Evolutionary conservation across 352 stramenopile species (phyloP), one percentile per base, ranked within the genome.

Genomic region (Phytopythium delawarense): DNA sequence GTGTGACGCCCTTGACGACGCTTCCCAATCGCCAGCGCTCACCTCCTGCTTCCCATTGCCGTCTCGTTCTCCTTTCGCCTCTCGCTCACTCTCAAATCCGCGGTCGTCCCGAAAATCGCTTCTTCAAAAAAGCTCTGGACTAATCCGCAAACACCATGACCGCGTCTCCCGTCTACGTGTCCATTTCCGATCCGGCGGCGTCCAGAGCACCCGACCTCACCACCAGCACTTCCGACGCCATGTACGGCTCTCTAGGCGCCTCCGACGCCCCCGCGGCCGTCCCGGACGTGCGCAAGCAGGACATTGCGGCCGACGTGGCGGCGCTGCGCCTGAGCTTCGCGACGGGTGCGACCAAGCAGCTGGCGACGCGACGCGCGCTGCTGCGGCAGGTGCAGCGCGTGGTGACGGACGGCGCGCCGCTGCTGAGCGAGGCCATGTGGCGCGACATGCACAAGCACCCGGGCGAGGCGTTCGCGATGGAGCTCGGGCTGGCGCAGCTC

Each of bases 361-460:
- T 88, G 20, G 46, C 63, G 21, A 69, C 63, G 40, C 78, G 85
- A 20, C 74, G 72, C 48, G 32, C 59, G 35, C 65, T 88, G 57
- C 76, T 95, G 12, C 63, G 58, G 25, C 69, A 79, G 58, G 64
- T 95, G 18, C 69, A 81, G 34, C 57, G 35, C 23, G 50, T 94
- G 18, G 58, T 94, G 49, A 65, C 56, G 20, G 78, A 95, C 50
- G 81, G 78, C 54, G 68, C 80, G 57, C 30, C 70, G 15, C 28
- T 56, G 12, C 64, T 92, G 30, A 71, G 72, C 34, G 78, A 81
- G 35, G 82, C 82, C 20, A 56, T 90, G 53, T 82, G 72, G 71
- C 76, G 80, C 44, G 83, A 92, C 54, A 63, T 96, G 51, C 78
- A 89, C 70, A 88, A 89, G 59, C 79, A 90, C 64, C 74, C 83